A percentile compares a stretch with the other conserved stretches of the same genome.
phyloP scores from a whole-genome alignment of 306 rosid genomes.

The Arachis stenosperma region DNA sequence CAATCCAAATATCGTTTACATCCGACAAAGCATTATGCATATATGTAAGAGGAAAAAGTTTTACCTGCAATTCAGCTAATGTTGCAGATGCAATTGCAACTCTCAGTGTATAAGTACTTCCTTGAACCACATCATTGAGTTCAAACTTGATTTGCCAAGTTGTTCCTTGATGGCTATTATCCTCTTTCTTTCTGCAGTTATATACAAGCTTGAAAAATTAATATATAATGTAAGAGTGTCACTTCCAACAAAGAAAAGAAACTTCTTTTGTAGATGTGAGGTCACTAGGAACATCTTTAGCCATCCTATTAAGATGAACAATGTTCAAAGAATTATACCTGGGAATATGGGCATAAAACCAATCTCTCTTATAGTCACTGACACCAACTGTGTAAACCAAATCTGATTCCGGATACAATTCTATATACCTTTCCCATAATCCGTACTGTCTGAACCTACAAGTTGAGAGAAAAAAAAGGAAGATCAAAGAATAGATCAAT shows the following conservation, averaged over 20 bases:
- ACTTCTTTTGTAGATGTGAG: conserved; percentile 20
- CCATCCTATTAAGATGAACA: conserved; percentile 15
- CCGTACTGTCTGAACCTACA: conserved; percentile 88
- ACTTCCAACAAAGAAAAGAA: conserved; percentile 16
- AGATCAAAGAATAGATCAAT: conserved; percentile 31
- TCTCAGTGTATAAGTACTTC: conserved; percentile 66
- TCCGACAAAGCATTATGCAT: background rate
- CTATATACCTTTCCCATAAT: conserved; percentile 86
- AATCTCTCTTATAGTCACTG: conserved; percentile 64
- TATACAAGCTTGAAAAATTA: conserved; percentile 30
- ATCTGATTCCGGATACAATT: conserved; percentile 72
- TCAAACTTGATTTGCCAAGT: conserved; percentile 91
- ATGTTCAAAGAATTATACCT: conserved; percentile 52
- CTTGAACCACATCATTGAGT: conserved; percentile 48
- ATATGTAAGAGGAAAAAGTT: conserved; percentile 1
- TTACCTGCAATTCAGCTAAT: conserved; percentile 81
- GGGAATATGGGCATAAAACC: conserved; percentile 87
- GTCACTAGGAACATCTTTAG: conserved; percentile 7
- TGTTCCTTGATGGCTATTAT: conserved; percentile 67
- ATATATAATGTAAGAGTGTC: background rate
- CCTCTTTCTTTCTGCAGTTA: conserved; percentile 59
- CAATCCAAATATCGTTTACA: background rate
- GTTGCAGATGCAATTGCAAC: conserved; percentile 87
- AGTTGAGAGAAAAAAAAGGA: conserved; percentile 28
- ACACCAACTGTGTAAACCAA: conserved; percentile 69